Conservation (phyloP, 805 yeast genomes). For the Ogataea methylovora region DNA sequence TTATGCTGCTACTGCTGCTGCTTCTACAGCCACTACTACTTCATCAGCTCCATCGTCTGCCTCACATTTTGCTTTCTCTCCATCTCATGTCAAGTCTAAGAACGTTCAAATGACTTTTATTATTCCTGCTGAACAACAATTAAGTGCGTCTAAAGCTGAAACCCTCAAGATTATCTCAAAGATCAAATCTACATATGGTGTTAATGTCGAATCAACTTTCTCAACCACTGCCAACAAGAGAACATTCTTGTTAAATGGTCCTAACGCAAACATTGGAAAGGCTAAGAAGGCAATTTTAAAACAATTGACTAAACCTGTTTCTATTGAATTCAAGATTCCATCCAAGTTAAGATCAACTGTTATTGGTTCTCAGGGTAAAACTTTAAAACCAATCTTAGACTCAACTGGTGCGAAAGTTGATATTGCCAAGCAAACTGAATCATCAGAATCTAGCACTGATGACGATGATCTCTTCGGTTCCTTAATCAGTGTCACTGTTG, state of each 20-base stretch:
- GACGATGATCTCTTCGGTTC: constrained; percentile 57
- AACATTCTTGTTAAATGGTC: constrained; percentile 78
- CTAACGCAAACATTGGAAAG: constrained; percentile 49
- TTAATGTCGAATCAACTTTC: constrained; percentile 76
- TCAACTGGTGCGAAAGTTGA: constrained; percentile 63
- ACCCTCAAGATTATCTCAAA: constrained; percentile 58
- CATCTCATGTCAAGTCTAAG: constrained; percentile 46
- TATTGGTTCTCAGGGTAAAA: constrained; percentile 84
- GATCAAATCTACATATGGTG: constrained; percentile 52
- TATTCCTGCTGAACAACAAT: constrained; percentile 61
- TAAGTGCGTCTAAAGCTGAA: constrained; percentile 55
- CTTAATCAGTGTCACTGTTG: constrained; percentile 54
- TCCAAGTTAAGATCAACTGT: constrained; percentile 67
- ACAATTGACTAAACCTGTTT: constrained; percentile 70
- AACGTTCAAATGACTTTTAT: constrained; percentile 75
- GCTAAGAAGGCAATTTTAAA: constrained; percentile 75
- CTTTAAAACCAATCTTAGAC: constrained; percentile 70
- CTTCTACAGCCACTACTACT: constrained; percentile 15
- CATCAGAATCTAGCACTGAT: constrained; percentile 19
- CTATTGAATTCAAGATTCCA: constrained; percentile 58
- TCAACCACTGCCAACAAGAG: constrained; percentile 70
- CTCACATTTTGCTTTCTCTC: constrained; percentile 4
- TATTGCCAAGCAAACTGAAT: constrained; percentile 37
- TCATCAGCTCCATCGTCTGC: constrained; percentile 3
- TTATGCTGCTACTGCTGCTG: constrained; percentile 9